Base-by-base conservation (phyloP, 768 basidiomycete species). In the Epithele typhae region DNA sequence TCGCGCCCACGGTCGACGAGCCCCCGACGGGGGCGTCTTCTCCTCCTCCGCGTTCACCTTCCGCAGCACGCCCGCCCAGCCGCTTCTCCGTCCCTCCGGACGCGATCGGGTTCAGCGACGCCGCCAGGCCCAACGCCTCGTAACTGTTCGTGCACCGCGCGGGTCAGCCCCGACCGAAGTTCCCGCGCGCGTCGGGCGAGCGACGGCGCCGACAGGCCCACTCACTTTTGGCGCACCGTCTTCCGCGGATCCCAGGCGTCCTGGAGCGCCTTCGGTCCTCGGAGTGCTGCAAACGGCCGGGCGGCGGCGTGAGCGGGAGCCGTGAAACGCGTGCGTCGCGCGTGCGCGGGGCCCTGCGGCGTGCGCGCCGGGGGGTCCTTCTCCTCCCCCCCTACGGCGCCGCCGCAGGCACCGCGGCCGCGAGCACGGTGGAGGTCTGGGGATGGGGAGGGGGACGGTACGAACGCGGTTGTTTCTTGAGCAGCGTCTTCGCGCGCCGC, bases 211-310 rank as follows among this genome's bases (percentile, higher is more conserved):
- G n/a, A n/a, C n/a, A n/a, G n/a, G n/a, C 39, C 37, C 40, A 70
- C 84, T 58, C 59, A 95, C 93, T 96, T 97, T 78, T 97, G 94
- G 53, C 77, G 78, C 15, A 94, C 83, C 10, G 93, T 97, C 68
- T 89, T 90, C 41, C 70, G 71, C 55, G 79, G 80, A 65, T 97
- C 88, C 93, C 93, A 97, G 45, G 82, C 82, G 37, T 87, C 81
- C 61, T 87, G 87, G 52, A 96, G 70, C 9, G 77, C 73, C 61
- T 85, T 83, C 2, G 92, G 92, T 5, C 87, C 92, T 45, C 82
- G 78, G 51, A 96, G 82, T 21, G 84, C 88, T 84, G 65, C 53
- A 48, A 46, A 46, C 50, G 45, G 50, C 39, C 32, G 38, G 55
- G 46, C 36, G 43, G 14, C 35, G 34, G 18, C 12, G 12, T 38